Evolutionary conservation across 2,329 filamentous ascomycete species (phyloP).

Genomic region (Gyromitra esculenta): DNA sequence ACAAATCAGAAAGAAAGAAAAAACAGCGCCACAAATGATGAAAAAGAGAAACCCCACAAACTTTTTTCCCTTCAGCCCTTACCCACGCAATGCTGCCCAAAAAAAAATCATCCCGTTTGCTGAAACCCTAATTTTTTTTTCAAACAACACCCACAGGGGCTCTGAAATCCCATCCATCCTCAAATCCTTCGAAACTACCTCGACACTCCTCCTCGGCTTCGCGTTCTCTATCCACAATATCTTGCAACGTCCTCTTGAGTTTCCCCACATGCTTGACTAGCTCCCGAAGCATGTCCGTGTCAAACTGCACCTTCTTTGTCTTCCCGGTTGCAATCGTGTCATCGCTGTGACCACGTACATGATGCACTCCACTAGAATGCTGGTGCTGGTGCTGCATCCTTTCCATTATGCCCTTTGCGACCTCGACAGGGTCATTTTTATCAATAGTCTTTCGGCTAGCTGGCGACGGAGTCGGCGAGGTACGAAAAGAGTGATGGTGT

Average conservation of each 20-base stretch:
- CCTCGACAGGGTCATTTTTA: slow-evolving; percentile 54
- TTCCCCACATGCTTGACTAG: slow-evolving; percentile 56
- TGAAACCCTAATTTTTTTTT: background rate
- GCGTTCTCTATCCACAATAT: slow-evolving; percentile 49
- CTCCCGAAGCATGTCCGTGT: slow-evolving; percentile 57
- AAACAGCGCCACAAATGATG: slow-evolving; percentile 34
- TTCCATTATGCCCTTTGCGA: slow-evolving; percentile 55
- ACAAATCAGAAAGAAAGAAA: slow-evolving; percentile 16
- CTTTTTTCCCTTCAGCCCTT: background rate
- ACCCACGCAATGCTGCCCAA: slow-evolving; percentile 37
- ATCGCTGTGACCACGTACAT: slow-evolving; percentile 34
- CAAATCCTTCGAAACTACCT: slow-evolving; percentile 41
- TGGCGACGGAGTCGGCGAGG: slow-evolving; percentile 44
- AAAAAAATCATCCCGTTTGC: background rate
- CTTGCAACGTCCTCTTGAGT: slow-evolving; percentile 54
- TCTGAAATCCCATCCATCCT: slow-evolving; percentile 46
- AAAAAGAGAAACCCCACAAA: slow-evolving; percentile 23
- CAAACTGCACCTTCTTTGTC: slow-evolving; percentile 55
- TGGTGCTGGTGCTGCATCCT: slow-evolving; percentile 53
- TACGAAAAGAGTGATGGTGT: slow-evolving; percentile 35
- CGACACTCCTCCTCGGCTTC: slow-evolving; percentile 37
- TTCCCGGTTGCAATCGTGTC: slow-evolving; percentile 24
- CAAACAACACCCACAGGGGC: slow-evolving; percentile 32
- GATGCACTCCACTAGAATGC: slow-evolving; percentile 27
- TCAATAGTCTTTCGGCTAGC: slow-evolving; percentile 50